phyloP scores from a whole-genome alignment of 805 yeast species.

The Wickerhamiella azymoides region DNA sequence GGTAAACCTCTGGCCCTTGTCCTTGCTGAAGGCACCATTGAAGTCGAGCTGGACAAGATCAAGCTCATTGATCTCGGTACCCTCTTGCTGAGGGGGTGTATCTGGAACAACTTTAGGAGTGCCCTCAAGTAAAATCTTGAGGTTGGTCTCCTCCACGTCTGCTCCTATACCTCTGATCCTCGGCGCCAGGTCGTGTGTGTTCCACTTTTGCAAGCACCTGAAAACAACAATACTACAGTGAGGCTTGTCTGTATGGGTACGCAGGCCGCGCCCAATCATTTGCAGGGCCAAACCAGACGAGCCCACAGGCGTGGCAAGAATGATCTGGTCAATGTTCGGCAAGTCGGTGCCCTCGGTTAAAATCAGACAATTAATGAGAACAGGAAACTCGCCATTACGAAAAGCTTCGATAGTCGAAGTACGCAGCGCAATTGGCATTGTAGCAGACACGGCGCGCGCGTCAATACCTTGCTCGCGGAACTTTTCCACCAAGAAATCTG shows the following conservation, averaged over 20 bases:
- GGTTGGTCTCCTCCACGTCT: not conserved
- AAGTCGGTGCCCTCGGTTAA: constrained; percentile 93
- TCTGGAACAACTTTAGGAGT: not conserved
- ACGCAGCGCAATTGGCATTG: constrained; percentile 42
- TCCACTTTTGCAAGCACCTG: not conserved
- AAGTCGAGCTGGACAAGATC: not conserved
- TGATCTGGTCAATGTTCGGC: constrained; percentile 70
- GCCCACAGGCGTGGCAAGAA: constrained; percentile 68
- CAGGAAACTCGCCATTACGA: constrained; percentile 46
- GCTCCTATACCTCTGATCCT: not conserved
- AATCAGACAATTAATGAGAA: constrained; percentile 74
- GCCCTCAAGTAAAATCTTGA: not conserved
- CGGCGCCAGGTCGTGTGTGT: not conserved
- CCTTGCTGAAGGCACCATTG: not conserved
- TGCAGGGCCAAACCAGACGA: constrained; percentile 62
- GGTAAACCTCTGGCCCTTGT: not conserved
- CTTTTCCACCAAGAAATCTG: constrained; percentile 36
- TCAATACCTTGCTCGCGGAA: constrained; percentile 48
- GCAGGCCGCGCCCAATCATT: constrained; percentile 83
- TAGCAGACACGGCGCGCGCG: constrained; percentile 60
- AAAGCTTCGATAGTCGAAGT: constrained; percentile 42
- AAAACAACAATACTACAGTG: constrained; percentile 47
- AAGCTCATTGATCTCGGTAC: not conserved
- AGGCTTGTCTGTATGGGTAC: constrained; percentile 47
- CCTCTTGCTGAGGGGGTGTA: not conserved